Evolutionary conservation across 768 basidiomycete genomes (phyloP).

Genomic region (Rhizopogon sp.): DNA sequence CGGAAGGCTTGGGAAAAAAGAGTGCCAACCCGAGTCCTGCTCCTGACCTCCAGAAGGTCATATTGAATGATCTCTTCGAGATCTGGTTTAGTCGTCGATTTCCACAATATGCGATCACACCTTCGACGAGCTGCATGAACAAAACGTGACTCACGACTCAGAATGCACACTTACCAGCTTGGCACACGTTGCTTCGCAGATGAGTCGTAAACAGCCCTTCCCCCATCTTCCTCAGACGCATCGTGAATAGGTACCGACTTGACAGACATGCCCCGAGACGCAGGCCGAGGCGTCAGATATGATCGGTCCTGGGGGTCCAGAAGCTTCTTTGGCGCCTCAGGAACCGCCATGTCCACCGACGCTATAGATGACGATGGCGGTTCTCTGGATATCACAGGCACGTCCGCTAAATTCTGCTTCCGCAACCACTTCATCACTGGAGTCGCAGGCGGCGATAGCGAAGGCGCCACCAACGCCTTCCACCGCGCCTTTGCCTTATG

Average conservation of each 20-base stretch:
- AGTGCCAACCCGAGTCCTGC: constrained; percentile 46
- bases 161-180: constrained; percentile 55
- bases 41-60: constrained; percentile 22
- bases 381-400: constrained; percentile 20
- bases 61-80: constrained; percentile 37
- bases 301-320: constrained; percentile 18
- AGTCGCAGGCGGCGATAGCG: constrained; percentile 17
- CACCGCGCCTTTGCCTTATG: constrained; percentile 55
- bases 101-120: constrained; percentile 86
- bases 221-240: constrained; percentile 35
- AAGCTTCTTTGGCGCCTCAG: constrained; percentile 3
- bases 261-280: constrained; percentile 24
- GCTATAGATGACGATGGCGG: constrained; percentile 20
- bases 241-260: constrained; percentile 28
- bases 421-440: constrained; percentile 26
- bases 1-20: constrained; percentile 52
- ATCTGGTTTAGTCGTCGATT: constrained; percentile 56
- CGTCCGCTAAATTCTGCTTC: constrained; percentile 19
- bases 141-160: neutral
- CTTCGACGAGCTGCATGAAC: constrained; percentile 27
- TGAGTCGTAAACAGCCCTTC: constrained; percentile 72
- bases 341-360: constrained; percentile 19
- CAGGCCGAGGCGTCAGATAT: constrained; percentile 17
- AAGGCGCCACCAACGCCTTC: constrained; percentile 40
- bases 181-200: constrained; percentile 80